Conservation (phyloP, 495 filamentous ascomycete genomes). For the Barbatosphaeria neglecta region DNA sequence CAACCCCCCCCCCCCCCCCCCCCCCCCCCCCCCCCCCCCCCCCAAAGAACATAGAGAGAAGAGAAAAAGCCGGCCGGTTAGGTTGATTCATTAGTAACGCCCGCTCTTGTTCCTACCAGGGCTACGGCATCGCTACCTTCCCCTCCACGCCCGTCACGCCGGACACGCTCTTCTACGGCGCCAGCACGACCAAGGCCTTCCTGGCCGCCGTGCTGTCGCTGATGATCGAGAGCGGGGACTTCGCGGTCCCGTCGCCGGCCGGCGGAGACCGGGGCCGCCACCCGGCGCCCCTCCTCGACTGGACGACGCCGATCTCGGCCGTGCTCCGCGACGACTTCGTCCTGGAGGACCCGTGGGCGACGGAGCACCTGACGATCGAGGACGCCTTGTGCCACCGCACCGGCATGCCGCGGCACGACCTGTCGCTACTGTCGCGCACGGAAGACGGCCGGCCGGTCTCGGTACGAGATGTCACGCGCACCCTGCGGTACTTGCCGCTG, state of each 20-base stretch:
- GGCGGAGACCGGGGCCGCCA: too few species aligned
- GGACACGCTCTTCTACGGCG: conserved; percentile 22
- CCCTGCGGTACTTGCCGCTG: conserved; percentile 31
- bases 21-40: neutral
- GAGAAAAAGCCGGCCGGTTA: too few species aligned
- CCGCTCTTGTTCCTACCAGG: conserved; percentile 21
- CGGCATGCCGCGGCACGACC: conserved; percentile 35
- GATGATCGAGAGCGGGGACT: conserved; percentile 29
- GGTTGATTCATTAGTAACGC: neutral
- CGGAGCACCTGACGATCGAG: conserved; percentile 37
- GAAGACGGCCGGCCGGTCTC: conserved; percentile 2
- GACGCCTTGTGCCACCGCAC: conserved; percentile 40
- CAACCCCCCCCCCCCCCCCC: neutral
- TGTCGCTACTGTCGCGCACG: conserved; percentile 3
- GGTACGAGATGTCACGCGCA: conserved; percentile 18
- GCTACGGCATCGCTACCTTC: conserved; percentile 35
- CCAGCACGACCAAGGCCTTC: conserved; percentile 48
- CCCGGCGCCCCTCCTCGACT: conserved; percentile 15
- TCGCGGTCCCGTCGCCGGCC: neutral
- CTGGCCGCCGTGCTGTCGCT: conserved; percentile 37
- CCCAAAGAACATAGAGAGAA: too few species aligned
- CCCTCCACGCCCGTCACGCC: conserved; percentile 32
- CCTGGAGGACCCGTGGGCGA: conserved; percentile 31
- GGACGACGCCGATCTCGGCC: conserved; percentile 37
- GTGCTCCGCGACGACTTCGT: conserved; percentile 45